Conservation (phyloP, 192 early-diverging fungal species). For the Coemansia sp. region DNA sequence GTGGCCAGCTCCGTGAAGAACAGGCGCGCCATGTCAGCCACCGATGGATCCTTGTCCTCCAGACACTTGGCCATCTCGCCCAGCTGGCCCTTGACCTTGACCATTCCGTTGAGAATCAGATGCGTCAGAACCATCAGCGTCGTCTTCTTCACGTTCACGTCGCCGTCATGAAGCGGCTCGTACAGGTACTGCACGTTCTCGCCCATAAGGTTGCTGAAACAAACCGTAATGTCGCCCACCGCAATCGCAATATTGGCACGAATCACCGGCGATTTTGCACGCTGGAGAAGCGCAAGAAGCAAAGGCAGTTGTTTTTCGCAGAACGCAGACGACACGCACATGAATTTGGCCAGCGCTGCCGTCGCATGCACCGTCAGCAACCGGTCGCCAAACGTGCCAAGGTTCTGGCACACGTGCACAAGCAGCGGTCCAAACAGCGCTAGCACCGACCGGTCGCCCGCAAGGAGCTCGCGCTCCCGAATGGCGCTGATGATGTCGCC, state of each 20-base stretch:
- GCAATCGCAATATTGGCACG: conserved; percentile 95
- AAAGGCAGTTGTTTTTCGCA: conserved; percentile 92
- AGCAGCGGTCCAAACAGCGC: conserved; percentile 81
- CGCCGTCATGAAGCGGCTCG: conserved; percentile 81
- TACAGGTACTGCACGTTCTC: conserved; percentile 96
- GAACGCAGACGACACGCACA: conserved; percentile 95
- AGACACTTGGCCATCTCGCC: conserved; percentile 98
- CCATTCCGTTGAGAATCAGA: conserved; percentile 97
- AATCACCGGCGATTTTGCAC: conserved; percentile 80
- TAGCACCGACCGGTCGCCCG: conserved; percentile 75
- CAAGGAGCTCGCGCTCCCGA: conserved; percentile 90
- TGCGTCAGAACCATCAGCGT: conserved; percentile 98
- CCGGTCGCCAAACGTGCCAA: conserved; percentile 77
- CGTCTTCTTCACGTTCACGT: conserved; percentile 88
- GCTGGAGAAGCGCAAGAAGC: conserved; percentile 86
- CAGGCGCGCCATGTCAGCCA: conserved; percentile 88
- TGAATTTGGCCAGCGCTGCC: conserved; percentile 90
- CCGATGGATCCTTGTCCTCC: conserved; percentile 82
- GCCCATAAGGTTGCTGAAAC: conserved; percentile 96
- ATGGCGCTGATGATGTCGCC: conserved; percentile 83
- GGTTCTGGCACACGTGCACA: conserved; percentile 76
- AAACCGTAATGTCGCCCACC: conserved; percentile 97
- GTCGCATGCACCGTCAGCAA: conserved; percentile 88
- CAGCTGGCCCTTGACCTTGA: conserved; percentile 98
- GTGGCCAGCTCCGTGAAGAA: conserved; percentile 95